Evolutionary conservation across 768 basidiomycete genomes (phyloP).

Genomic region (Thelephora ganbajun): DNA sequence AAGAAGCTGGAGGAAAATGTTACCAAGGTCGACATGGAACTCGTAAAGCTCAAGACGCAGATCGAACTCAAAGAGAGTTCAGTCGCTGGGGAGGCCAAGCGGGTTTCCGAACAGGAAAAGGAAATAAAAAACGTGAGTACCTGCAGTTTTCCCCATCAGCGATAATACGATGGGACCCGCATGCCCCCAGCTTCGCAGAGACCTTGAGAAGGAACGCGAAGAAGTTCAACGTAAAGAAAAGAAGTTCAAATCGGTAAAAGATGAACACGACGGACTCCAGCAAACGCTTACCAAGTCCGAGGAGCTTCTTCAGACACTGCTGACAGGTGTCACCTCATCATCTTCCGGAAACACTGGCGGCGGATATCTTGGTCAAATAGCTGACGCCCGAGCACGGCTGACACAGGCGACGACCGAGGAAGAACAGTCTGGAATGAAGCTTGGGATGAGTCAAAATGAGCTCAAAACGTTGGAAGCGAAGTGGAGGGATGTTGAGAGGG

Average conservation of each 20-base stretch:
- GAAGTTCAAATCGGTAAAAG: slow-evolving; percentile 50
- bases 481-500: slow-evolving; percentile 76
- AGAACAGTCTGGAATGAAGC: slow-evolving; percentile 64
- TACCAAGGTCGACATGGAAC: slow-evolving; percentile 59
- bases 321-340: slow-evolving; percentile 78
- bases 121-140: slow-evolving; percentile 50
- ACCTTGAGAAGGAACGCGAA: slow-evolving; percentile 41
- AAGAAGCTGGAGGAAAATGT: slow-evolving; percentile 76
- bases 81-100: slow-evolving; percentile 66
- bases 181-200: slow-evolving; percentile 34
- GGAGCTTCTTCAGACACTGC: slow-evolving; percentile 87
- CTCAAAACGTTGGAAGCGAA: slow-evolving; percentile 58
- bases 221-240: slow-evolving; percentile 43
- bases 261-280: slow-evolving; percentile 47
- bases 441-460: slow-evolving; percentile 69
- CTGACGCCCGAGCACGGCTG: slow-evolving; percentile 62
- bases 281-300: slow-evolving; percentile 60
- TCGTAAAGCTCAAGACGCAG: slow-evolving; percentile 77
- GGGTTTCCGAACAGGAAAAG: slow-evolving; percentile 33
- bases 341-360: slow-evolving; percentile 45
- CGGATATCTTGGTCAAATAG: slow-evolving; percentile 94
- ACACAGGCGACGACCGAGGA: slow-evolving; percentile 75
- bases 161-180: neutral
- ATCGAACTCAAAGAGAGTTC: slow-evolving; percentile 66
- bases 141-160: neutral